Conservation (phyloP, 768 basidiomycete species). For the Lentinula boryana region DNA sequence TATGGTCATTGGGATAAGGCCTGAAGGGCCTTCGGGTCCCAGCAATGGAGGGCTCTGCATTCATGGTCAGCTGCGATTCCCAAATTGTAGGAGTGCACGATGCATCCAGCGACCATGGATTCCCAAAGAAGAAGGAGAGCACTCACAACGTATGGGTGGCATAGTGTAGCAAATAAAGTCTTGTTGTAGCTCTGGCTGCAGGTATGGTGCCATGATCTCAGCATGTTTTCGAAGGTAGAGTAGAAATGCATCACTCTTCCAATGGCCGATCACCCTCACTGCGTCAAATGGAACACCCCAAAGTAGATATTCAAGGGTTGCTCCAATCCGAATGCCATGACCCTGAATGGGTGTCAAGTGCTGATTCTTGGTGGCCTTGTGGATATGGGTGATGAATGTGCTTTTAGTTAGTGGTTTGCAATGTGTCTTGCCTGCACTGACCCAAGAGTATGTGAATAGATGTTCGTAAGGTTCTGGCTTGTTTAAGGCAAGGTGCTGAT, state of each 20-base stretch:
- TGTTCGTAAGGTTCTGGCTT: conserved; percentile 13
- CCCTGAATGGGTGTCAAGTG: no score
- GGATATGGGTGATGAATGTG: background rate
- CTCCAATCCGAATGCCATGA: no score
- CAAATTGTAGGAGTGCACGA: no score
- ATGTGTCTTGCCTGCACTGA: background rate
- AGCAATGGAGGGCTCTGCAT: no score
- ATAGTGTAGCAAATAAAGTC: no score
- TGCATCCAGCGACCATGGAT: no score
- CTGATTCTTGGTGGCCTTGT: no score
- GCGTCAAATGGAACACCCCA: conserved; percentile 15
- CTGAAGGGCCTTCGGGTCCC: background rate
- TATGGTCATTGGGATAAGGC: conserved; percentile 16
- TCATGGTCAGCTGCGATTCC: no score
- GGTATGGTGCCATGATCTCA: conserved; percentile 14
- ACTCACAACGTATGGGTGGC: no score
- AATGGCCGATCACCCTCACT: conserved; percentile 16
- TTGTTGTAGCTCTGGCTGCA: conserved; percentile 9
- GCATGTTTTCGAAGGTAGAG: conserved; percentile 16
- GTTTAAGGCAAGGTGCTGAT: conserved; percentile 25
- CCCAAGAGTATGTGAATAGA: conserved; percentile 23
- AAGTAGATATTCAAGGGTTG: no score
- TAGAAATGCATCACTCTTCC: conserved; percentile 16
- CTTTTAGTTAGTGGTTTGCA: background rate
- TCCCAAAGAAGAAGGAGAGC: no score